Conservation (phyloP, 2,329 filamentous ascomycete genomes). For the Paraphaeosphaeria minitans region DNA sequence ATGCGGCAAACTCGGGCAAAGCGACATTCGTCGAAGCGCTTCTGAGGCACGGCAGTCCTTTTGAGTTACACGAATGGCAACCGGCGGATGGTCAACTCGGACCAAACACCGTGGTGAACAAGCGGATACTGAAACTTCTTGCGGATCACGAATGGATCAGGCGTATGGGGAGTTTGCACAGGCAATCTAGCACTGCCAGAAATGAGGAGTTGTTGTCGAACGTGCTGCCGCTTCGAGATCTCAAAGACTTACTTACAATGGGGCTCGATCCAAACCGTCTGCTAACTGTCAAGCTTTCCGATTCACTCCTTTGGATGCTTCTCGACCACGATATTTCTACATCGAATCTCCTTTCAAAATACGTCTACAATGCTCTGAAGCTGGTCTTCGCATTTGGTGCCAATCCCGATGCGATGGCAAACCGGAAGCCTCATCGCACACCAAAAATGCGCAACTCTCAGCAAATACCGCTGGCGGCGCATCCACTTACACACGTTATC, state of each 20-base stretch:
- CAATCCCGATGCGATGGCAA: slow-evolving; percentile 27
- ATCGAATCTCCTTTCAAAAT: slow-evolving; percentile 21
- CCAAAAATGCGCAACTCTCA: slow-evolving; percentile 16
- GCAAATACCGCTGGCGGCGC: slow-evolving; percentile 15
- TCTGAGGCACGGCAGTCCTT: slow-evolving; percentile 34
- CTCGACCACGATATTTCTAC: slow-evolving; percentile 24
- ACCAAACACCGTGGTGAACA: slow-evolving; percentile 16
- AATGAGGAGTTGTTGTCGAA: slow-evolving; percentile 21
- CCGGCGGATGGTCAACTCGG: slow-evolving; percentile 17
- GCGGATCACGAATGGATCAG: slow-evolving; percentile 37
- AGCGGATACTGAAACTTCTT: slow-evolving; percentile 27
- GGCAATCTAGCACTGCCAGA: slow-evolving; percentile 16
- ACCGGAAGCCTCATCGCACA: slow-evolving; percentile 16
- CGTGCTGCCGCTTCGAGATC: slow-evolving; percentile 27
- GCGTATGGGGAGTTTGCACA: slow-evolving; percentile 24
- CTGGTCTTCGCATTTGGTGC: slow-evolving; percentile 23
- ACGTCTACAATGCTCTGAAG: slow-evolving; percentile 26
- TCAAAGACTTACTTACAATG: slow-evolving; percentile 29
- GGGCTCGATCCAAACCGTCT: slow-evolving; percentile 31
- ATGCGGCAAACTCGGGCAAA: slow-evolving; percentile 35
- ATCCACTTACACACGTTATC: slow-evolving; percentile 32
- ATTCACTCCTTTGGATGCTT: slow-evolving; percentile 31
- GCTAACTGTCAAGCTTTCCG: slow-evolving; percentile 20
- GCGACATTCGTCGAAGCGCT: slow-evolving; percentile 31
- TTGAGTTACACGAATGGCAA: slow-evolving; percentile 34